A percentile compares a stretch with the other conserved stretches of the same genome.
These are phyloP conservation scores for Coemansia reversa DNA, from an alignment of 192 early-diverging fungal species.

Conservation along the genomic window DNA sequence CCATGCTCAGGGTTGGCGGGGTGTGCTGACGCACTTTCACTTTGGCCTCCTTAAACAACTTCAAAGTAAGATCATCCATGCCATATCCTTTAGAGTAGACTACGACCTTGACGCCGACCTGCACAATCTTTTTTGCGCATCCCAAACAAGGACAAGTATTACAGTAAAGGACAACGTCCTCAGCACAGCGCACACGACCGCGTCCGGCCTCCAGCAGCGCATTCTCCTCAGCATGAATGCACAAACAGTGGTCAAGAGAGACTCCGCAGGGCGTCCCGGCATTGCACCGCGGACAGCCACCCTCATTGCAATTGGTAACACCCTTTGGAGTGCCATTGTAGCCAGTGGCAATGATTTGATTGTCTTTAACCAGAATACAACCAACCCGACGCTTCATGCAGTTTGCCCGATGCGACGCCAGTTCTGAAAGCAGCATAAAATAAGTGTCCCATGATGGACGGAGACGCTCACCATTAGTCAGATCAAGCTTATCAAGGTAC, in stretches of 20 bases:
- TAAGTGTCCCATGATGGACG: constrained; percentile 97
- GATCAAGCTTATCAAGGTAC: constrained; percentile 55
- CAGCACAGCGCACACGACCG: constrained; percentile 72
- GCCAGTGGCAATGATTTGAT: constrained; percentile 92
- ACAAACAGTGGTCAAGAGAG: constrained; percentile 84
- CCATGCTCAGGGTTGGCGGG: constrained; percentile 59
- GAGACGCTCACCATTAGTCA: constrained; percentile 71
- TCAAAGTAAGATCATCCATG: constrained; percentile 85
- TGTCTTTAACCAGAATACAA: constrained; percentile 86
- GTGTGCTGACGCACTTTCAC: constrained; percentile 77
- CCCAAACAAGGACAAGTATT: constrained; percentile 89
- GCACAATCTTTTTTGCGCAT: constrained; percentile 96
- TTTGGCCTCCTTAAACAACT: constrained; percentile 80
- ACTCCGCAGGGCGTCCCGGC: constrained; percentile 74
- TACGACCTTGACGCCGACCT: constrained; percentile 88
- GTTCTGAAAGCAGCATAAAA: constrained; percentile 91
- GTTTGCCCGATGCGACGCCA: constrained; percentile 87
- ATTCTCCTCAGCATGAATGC: constrained; percentile 99
- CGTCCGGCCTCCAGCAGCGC: constrained; percentile 95
- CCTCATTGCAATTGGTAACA: constrained; percentile 89
- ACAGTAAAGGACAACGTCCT: constrained; percentile 78
- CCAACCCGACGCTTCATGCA: constrained; percentile 99
- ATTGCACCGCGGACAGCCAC: constrained; percentile 94
- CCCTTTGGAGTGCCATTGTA: constrained; percentile 98
- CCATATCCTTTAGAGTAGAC: constrained; percentile 92